phyloP scores from a whole-genome alignment of 345 rosid species.

The Syzygium aromaticum region DNA sequence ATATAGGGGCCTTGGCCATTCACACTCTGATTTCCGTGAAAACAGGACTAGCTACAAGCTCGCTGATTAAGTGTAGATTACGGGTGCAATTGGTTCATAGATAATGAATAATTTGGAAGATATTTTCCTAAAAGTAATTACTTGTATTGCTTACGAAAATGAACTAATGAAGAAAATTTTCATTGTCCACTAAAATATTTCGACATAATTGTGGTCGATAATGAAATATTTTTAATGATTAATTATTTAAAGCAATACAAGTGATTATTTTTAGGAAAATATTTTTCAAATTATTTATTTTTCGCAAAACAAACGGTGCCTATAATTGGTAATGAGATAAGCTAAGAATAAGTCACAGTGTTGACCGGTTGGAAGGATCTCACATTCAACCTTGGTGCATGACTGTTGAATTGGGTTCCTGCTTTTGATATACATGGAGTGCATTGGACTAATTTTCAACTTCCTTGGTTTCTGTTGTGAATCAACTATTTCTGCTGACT shows the following conservation, averaged over 20 bases:
- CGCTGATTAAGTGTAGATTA: background rate
- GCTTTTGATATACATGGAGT: background rate
- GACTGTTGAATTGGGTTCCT: background rate
- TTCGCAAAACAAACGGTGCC: background rate
- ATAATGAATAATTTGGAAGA: background rate
- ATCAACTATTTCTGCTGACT: background rate
- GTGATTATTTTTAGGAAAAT: background rate
- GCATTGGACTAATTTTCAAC: background rate
- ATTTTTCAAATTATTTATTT: background rate
- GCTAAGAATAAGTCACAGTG: background rate
- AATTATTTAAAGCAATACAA: background rate
- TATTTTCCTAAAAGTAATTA: background rate
- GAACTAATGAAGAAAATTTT: background rate
- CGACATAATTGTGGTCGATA: background rate
- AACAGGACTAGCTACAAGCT: background rate
- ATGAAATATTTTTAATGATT: background rate
- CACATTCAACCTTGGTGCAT: background rate
- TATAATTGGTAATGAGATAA: background rate
- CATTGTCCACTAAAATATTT: background rate
- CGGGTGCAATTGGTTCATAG: background rate
- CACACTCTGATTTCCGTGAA: background rate
- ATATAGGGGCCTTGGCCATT: background rate
- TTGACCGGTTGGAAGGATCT: background rate
- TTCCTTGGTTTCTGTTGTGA: background rate
- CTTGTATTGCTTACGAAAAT: accelerated